These are phyloP conservation scores for Sphagnum contortum DNA, from an alignment of 225 moss, liverwort and hornwort species.

Conservation along the genomic window DNA sequence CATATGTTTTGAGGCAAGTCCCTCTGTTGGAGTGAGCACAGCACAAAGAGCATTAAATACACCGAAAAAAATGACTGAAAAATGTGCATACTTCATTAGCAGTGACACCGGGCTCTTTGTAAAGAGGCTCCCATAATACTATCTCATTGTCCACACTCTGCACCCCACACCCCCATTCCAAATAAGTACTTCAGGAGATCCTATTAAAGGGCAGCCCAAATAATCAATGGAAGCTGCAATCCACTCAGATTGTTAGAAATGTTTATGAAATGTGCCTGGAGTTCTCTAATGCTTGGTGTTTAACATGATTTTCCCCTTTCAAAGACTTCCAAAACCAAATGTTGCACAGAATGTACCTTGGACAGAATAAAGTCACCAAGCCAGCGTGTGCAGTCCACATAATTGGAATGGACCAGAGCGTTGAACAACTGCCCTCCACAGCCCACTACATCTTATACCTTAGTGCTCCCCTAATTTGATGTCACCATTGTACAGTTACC, in stretches of 20 bases:
- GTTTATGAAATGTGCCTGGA: no score
- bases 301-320: no score
- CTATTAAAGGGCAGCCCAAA: background rate
- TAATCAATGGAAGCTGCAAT: no score
- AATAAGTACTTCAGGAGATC: background rate
- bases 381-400: conserved; percentile 98
- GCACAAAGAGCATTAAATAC: background rate
- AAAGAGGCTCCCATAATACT: conserved; percentile 89
- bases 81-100: conserved; percentile 20
- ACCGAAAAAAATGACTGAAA: no score
- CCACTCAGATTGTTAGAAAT: no score
- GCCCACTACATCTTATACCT: background rate
- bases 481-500: no score
- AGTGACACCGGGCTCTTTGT: conserved; percentile 58
- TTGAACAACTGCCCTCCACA: conserved; percentile 50
- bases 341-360: conserved; percentile 26
- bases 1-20: no score
- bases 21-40: no score
- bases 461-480: no score
- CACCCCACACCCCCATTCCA: background rate
- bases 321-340: background rate
- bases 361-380: conserved; percentile 91
- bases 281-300: no score
- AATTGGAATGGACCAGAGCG: conserved; percentile 85
- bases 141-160: conserved; percentile 99